Evolutionary conservation across 495 filamentous ascomycete genomes (phyloP).

Genomic region (Lophiotrema nucula): DNA sequence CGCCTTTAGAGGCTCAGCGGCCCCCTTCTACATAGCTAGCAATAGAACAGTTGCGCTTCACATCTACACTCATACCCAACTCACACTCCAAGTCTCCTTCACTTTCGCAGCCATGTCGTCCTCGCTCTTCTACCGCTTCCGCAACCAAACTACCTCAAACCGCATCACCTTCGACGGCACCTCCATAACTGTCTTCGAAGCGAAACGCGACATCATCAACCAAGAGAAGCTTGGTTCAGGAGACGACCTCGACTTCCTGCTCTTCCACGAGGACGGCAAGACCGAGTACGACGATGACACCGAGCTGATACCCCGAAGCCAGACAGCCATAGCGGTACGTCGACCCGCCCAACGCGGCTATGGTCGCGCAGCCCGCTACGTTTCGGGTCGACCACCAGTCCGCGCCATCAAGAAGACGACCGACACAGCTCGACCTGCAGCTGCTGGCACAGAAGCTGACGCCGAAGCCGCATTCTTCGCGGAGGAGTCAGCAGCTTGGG

Average conservation of each 20-base stretch:
- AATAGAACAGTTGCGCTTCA: slow-evolving; percentile 21
- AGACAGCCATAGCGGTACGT: slow-evolving; percentile 85
- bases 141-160: slow-evolving; percentile 93
- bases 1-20: too few relatives aligned
- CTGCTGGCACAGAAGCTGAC: slow-evolving; percentile 79
- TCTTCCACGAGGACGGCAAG: slow-evolving; percentile 78
- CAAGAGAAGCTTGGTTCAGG: slow-evolving; percentile 92
- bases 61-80: too few relatives aligned
- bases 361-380: slow-evolving; percentile 90
- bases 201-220: slow-evolving; percentile 96
- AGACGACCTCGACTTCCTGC: slow-evolving; percentile 91
- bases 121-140: slow-evolving; percentile 99
- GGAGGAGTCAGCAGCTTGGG: slow-evolving; percentile 81
- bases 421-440: slow-evolving; percentile 65
- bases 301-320: slow-evolving; percentile 88
- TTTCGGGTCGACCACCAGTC: slow-evolving; percentile 93
- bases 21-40: too few relatives aligned
- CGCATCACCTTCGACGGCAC: slow-evolving; percentile 97
- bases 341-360: slow-evolving; percentile 78
- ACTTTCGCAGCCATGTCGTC: slow-evolving; percentile 90
- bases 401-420: slow-evolving; percentile 74
- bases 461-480: slow-evolving; percentile 86
- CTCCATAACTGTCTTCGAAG: slow-evolving; percentile 95
- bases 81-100: too few relatives aligned
- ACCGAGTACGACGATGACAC: slow-evolving; percentile 94